These are phyloP conservation scores for Citrullus colocynthis DNA, from an alignment of 306 rosid genomes.

Conservation along the genomic window DNA sequence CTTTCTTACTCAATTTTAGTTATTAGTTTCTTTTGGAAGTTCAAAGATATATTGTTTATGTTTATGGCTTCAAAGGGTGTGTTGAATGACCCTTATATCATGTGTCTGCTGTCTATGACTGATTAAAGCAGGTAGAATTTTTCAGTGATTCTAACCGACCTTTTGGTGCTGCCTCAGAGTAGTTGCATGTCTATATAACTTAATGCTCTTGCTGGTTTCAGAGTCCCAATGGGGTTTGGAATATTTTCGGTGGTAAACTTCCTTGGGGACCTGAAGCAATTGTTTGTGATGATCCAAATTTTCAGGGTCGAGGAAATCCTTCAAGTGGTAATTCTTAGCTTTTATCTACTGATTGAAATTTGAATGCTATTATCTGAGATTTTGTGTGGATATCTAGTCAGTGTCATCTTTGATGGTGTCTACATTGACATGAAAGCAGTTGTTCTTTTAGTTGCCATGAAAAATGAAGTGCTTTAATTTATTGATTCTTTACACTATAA, in stretches of 20 bases:
- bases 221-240: conserved; percentile 79
- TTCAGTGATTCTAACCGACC: neutral
- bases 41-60: neutral
- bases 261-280: conserved; percentile 79
- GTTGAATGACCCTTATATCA: neutral
- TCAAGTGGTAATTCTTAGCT: conserved; percentile 39
- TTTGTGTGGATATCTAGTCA: neutral
- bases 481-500: neutral
- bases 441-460: neutral
- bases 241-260: conserved; percentile 70
- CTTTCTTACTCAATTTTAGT: neutral
- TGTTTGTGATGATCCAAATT: conserved; percentile 74
- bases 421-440: neutral
- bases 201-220: conserved; percentile 23
- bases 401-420: neutral
- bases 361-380: neutral
- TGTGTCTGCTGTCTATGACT: neutral
- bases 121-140: neutral
- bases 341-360: neutral
- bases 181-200: neutral
- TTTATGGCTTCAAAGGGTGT: neutral
- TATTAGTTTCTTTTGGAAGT: neutral
- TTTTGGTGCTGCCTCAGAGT: neutral
- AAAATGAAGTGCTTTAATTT: neutral
- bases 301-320: conserved; percentile 63